Evolutionary conservation across 176 grass and related monocot genomes (phyloP), one percentile per base, ranked within the genome.

Genomic region (Carex kokanica): DNA sequence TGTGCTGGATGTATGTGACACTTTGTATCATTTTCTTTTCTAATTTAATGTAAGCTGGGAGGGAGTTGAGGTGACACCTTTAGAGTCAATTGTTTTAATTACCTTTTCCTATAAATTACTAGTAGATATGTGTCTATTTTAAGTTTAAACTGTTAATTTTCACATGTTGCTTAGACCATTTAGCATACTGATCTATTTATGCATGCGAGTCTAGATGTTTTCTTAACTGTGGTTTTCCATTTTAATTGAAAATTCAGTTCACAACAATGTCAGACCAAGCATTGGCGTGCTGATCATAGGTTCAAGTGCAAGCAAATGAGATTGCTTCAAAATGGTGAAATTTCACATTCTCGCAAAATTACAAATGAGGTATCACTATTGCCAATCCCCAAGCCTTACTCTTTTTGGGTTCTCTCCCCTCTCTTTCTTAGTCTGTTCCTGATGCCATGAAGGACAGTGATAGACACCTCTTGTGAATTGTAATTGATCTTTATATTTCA

Each of bases 281-380:
- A 93, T 93, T 99, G 96, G 96, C 63, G 79, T 86, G 79, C 64
- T 74, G 88, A 86, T 43, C 96, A 99, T 83, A 93, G 56, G 86
- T 88, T 81, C 60, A 90, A 92, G 83, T 99, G 96, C 86, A 99
- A 93, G 89, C 89, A 93, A 88, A 79, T 95, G 67, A 99, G 85
- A 83, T 73, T 74, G 31, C 17, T 77, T 23, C 84, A 85, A 79
- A 86, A 84, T 81, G 82, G 70, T 54, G 77, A 79, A 79, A 79
- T 38, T 58, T 58, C 77, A 65, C 60, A 32, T 65, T 55, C 51
- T 57, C 45, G 21, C 51, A 81, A 66, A 80, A 71, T 86, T 34
- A 81, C 61, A 68, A 80, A 86, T 40, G 20, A 64, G 17, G 36
- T 84, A 25, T 64, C 13, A 18, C 47, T 49, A 53, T 38, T 53